phyloP scores from a whole-genome alignment of 176 grass and related monocot species.

The Pharus latifolius region DNA sequence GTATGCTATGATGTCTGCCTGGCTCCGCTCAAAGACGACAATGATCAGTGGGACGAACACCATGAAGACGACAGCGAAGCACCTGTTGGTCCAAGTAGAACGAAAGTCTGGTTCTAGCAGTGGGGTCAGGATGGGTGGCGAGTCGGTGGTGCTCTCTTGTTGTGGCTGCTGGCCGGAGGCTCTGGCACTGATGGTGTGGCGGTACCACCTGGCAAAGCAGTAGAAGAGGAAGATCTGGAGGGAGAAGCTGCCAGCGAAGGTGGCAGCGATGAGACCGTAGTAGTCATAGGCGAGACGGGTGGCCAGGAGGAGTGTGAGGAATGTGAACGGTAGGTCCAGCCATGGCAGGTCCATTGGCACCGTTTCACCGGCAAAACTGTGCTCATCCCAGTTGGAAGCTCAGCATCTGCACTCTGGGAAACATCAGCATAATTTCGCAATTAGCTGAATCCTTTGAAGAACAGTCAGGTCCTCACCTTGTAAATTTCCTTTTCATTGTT shows the following conservation, averaged over 20 bases:
- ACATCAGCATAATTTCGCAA: not conserved
- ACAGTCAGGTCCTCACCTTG: not conserved
- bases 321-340: conserved; percentile 43
- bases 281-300: conserved; percentile 39
- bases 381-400: not conserved
- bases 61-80: conserved; percentile 45
- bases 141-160: not conserved
- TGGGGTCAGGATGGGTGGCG: conserved; percentile 30
- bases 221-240: conserved; percentile 58
- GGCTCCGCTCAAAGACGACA: conserved; percentile 55
- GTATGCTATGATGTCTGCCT: conserved; percentile 44
- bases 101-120: not conserved
- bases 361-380: not conserved
- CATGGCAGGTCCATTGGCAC: conserved; percentile 34
- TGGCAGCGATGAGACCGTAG: conserved; percentile 31
- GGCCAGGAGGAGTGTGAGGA: conserved; percentile 41
- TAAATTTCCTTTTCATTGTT: not conserved
- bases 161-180: not conserved
- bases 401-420: not conserved
- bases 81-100: conserved; percentile 13
- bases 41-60: conserved; percentile 43
- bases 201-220: conserved; percentile 50
- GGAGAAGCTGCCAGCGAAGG: conserved; percentile 42
- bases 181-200: not conserved
- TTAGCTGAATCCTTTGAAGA: conserved; percentile 2